Evolutionary conservation across 306 rosid genomes (phyloP), one percentile per base, ranked within the genome.

Genomic region (Pyrus bretschneideri): DNA sequence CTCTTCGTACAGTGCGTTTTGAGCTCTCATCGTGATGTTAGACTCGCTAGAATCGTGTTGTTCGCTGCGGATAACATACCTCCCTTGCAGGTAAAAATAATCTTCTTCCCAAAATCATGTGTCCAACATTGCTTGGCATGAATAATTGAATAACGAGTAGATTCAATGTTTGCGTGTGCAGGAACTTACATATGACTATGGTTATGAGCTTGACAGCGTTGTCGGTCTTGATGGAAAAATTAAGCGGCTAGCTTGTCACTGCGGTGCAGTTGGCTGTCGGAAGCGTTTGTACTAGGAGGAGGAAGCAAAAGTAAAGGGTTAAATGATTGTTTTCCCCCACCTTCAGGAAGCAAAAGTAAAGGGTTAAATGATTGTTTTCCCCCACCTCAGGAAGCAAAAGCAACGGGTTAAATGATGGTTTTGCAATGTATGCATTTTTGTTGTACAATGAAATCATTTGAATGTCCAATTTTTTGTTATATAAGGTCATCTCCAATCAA

Each of bases 171-270:
- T 49, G 21, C 12, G 11, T 29, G 29, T 60, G 55, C 79, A 83
- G 83, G 83, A 83, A 72, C 83, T 83, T 42, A 66, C 86, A 9
- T 83, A 83, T 15, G 86, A 83, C 83, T 83, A 76, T 30, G 86
- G 83, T 61, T 76, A 71, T 46, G 81, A 59, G 42, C 81, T 83
- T 21, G 69, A 79, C 46, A 83, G 86, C 29, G 81, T 83, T 19
- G 46, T 72, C 21, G 81, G 81, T 76, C 78, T 78, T 22, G 73
- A 83, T 21, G 84, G 84, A 71, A 62, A 80, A 18, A 52, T 79
- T 23, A 83, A 79, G 69, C 73, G 40, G 42, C 10, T 80, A 64
- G 52, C 60, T 29, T 83, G 86, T 70, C 17, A 58, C 61, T 79
- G 86, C 55, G 81, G 86, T 31, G 69, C 81, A n/a, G 69, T 68